Evolutionary conservation across 108 stramenopile genomes (phyloP).

Genomic region (Fragilaria crotonensis): DNA sequence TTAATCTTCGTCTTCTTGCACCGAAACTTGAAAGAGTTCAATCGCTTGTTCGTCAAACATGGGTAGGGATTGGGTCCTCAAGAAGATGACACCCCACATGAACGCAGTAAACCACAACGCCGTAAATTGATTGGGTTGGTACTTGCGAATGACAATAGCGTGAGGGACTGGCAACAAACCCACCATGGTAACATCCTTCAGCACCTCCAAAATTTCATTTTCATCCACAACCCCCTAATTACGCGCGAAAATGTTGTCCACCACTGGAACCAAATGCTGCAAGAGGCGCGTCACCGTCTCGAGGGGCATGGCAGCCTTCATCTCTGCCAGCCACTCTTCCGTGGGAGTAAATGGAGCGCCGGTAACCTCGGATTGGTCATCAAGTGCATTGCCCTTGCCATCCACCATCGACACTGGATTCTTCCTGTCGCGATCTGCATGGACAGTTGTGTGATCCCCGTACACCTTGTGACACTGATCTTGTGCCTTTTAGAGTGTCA

Average conservation of each 20-base stretch:
- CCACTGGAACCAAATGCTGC: conserved; percentile 89
- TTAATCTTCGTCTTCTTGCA: conserved; percentile 44
- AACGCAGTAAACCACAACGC: conserved; percentile 97
- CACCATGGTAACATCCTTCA: conserved; percentile 87
- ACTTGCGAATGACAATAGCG: conserved; percentile 96
- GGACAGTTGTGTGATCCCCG: conserved; percentile 42
- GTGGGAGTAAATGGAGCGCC: conserved; percentile 59
- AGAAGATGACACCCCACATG: conserved; percentile 98
- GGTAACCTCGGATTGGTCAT: conserved; percentile 22
- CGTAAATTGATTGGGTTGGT: conserved; percentile 96
- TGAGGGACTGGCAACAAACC: conserved; percentile 95
- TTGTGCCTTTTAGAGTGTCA: conserved; percentile 68
- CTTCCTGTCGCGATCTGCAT: conserved; percentile 56
- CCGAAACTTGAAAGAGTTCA: conserved; percentile 79
- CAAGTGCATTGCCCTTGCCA: conserved; percentile 52
- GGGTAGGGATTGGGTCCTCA: conserved; percentile 88
- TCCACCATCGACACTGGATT: conserved; percentile 38
- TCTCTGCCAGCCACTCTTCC: conserved; percentile 82
- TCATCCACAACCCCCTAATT: conserved; percentile 81
- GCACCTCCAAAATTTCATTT: conserved; percentile 78
- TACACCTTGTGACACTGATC: conserved; percentile 73
- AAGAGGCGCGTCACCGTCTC: conserved; percentile 87
- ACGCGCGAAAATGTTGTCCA: conserved; percentile 76
- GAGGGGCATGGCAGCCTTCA: conserved; percentile 83
- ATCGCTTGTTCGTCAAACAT: conserved; percentile 92